These are phyloP conservation scores for Monosporozyma unispora DNA, from an alignment of 805 yeast genomes.

Conservation along the genomic window DNA sequence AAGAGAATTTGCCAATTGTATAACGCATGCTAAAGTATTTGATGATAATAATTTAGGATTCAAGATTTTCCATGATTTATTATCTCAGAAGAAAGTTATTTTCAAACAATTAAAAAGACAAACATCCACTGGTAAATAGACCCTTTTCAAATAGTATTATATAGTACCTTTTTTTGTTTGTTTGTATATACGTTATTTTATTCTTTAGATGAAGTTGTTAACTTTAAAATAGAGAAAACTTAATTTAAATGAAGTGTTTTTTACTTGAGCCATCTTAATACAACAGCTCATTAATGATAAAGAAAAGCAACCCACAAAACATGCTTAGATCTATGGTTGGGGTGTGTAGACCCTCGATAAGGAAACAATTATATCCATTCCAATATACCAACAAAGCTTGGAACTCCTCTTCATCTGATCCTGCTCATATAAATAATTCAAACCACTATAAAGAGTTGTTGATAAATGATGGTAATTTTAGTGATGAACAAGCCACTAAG, in stretches of 20 bases:
- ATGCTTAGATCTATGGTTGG: not conserved
- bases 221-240: not conserved
- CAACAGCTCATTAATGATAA: not conserved
- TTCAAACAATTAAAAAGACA: slow-evolving; percentile 50
- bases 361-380: not conserved
- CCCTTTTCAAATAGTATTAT: too few relatives aligned
- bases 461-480: slow-evolving; percentile 56
- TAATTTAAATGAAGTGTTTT: not conserved
- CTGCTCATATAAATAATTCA: slow-evolving; percentile 55
- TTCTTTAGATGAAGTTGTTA: not conserved
- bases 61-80: slow-evolving; percentile 52
- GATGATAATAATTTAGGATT: slow-evolving; percentile 51
- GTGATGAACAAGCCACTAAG: slow-evolving; percentile 65
- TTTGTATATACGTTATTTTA: not conserved
- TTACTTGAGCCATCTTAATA: not conserved
- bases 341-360: not conserved
- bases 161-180: not conserved
- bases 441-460: slow-evolving; percentile 61
- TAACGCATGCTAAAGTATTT: slow-evolving; percentile 39
- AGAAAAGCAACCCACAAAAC: not conserved
- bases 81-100: slow-evolving; percentile 50
- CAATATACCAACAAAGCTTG: not conserved
- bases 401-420: slow-evolving; percentile 8
- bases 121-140: not conserved
- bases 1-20: slow-evolving; percentile 56